Conservation (phyloP, 441 rosid genomes). For the Isatis lusitanica region DNA sequence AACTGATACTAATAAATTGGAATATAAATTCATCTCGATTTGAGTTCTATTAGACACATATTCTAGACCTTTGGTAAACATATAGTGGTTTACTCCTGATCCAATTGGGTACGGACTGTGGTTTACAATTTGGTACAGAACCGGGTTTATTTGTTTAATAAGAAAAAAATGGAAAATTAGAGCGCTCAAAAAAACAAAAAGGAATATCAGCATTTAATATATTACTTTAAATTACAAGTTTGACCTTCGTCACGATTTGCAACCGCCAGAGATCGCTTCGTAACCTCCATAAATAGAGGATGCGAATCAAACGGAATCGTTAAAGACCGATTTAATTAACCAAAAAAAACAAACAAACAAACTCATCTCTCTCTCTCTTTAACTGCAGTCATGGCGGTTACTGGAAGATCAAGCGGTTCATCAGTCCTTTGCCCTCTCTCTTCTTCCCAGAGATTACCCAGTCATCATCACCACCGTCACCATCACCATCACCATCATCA, state of each 20-base stretch:
- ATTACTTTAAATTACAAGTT: background rate
- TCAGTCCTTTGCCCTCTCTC: conserved; percentile 20
- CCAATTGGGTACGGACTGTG: background rate
- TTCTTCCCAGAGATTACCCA: conserved; percentile 17
- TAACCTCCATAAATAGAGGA: conserved; percentile 25
- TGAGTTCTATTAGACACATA: background rate
- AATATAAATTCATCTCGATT: background rate
- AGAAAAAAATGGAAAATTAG: background rate
- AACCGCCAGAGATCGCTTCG: conserved; percentile 16
- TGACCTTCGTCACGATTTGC: conserved; percentile 10
- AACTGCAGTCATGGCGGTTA: conserved; percentile 26
- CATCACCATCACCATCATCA: background rate
- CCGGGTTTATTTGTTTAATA: background rate
- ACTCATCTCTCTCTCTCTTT: background rate
- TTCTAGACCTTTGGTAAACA: too few species aligned
- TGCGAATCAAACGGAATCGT: conserved; percentile 19
- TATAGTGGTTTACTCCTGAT: background rate
- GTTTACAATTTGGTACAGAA: background rate
- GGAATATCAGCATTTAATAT: background rate
- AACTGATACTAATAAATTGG: background rate
- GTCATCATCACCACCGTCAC: background rate
- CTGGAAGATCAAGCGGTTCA: conserved; percentile 28
- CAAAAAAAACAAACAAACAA: background rate
- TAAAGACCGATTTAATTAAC: conserved; percentile 7
- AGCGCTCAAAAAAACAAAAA: background rate